Evolutionary conservation across 371 early-diverging fungal species (phyloP), one percentile per base, ranked within the genome.

Genomic region (Entomophthora muscae): DNA sequence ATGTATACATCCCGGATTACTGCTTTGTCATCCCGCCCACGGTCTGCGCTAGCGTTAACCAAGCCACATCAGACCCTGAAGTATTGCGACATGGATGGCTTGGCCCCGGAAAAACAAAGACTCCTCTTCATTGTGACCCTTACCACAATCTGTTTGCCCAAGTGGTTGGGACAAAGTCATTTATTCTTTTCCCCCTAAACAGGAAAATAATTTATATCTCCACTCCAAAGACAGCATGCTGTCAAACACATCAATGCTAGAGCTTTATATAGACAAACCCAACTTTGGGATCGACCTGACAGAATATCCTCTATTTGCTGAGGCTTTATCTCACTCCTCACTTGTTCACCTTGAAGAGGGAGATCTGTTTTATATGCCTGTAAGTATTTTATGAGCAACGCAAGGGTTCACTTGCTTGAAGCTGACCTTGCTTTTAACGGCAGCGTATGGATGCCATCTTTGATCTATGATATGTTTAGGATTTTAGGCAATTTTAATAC

Each of bases 301-400:
- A 42, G 17, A 17, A 17, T 1, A 63, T 32, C 24, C 71, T 63
- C 78, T 77, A 69, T 80, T 86, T 3, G 31, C 56, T 7, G 84
- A 89, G 72, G 68, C 71, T 23, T 33, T 77, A 23, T 83, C 86
- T 0, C 24, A 65, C 10, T 86, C 79, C 69, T 58, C 80, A 17
- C 92, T 93, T 67, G 81, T 85, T 33, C 61, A 88, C 1, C 71
- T 93, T 12, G 66, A 68, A 13, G 83, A 88, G 3, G 93, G 95
- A 0, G 91, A 95, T 67, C 52, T 93, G 67, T 71, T 95, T 3
- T 93, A 87, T 66, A 89, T 95, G 32, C 95, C 95, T 10, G 89
- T 90, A 78, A 78, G 82, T 75, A n/a, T n/a, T n/a, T n/a, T n/a
- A n/a, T n/a, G n/a, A n/a, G n/a, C n/a, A n/a, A n/a, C n/a, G n/a